Base-by-base conservation (phyloP, 108 stramenopile genomes). In the Schizochytrium sp. region DNA sequence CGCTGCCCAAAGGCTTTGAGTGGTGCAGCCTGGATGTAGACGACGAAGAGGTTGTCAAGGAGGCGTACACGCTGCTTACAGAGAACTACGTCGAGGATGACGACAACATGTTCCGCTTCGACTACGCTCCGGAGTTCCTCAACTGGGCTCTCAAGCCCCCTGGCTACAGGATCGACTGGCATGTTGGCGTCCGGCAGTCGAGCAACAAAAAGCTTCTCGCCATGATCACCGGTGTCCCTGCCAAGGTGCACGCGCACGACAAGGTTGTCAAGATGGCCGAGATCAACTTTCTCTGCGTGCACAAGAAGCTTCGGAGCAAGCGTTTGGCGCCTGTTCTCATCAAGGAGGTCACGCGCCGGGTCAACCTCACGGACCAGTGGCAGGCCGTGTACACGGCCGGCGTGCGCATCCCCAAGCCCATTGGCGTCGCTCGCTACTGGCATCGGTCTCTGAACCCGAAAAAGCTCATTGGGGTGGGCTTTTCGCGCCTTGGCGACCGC, bases 81-180 rank as follows among this genome's bases (percentile, higher is more conserved):
- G 94, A 97, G 90, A 99, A 99, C 91, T 99, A 99, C 90, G 99
- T 99, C 51, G 98, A 99, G 91, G 99, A 99, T 89, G 98, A 98
- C 90, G 98, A 98, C 88, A 92, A 93, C 89, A 94, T 97, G 90
- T 99, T 99, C 93, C 96, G 99, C 47, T 99, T 99, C 72, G 97
- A 98, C 92, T 98, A 98, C 93, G 93, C 93, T 25, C 91, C 92
- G 55, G 96, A 95, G 48, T 99, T 98, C 89, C 89, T 98, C 28
- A 16, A 76, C 45, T 71, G 98, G 97, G 99, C 98, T 0, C 91
- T 99, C 87, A 98, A 96, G 23, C 98, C 98, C 6, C 98, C 99
- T 16, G 97, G 96, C 12, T 97, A 94, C 90, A 58, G 58, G 34
- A 60, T 89, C 59, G 94, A 96, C 34, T 96, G 98, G 29, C 95